phyloP scores from a whole-genome alignment of 108 stramenopile species.

The Cyclotella baltica region DNA sequence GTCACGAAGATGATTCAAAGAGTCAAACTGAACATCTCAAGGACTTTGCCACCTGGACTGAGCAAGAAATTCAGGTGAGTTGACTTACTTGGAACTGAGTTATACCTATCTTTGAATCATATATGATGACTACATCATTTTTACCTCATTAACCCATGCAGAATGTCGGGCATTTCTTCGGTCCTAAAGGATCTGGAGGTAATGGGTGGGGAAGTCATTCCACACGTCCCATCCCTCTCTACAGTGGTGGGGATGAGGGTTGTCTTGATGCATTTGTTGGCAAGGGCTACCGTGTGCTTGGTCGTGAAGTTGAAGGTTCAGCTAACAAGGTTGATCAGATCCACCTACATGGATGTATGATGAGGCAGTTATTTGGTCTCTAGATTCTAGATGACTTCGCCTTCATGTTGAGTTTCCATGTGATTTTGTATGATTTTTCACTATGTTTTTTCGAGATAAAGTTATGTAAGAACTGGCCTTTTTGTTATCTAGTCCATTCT shows the following conservation, averaged over 20 bases:
- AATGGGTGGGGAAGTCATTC: conserved; percentile 75
- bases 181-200: conserved; percentile 60
- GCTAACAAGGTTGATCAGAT: conserved; percentile 59
- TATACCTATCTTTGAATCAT: background rate
- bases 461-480: no score
- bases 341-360: conserved; percentile 59
- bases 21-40: conserved; percentile 52
- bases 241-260: conserved; percentile 58
- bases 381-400: no score
- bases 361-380: conserved; percentile 18
- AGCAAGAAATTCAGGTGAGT: conserved; percentile 48
- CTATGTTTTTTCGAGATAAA: no score
- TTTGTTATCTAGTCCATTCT: no score
- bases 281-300: conserved; percentile 54
- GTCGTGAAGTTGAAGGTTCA: conserved; percentile 45
- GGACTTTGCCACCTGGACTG: conserved; percentile 64
- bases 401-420: no score
- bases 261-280: conserved; percentile 56
- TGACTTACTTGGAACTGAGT: no score
- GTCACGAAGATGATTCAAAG: conserved; percentile 54
- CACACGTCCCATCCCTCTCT: conserved; percentile 58
- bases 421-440: no score
- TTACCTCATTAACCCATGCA: background rate
- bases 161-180: conserved; percentile 62
- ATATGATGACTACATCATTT: background rate